A percentile compares a stretch with the other conserved stretches of the same genome.
Conservation (phyloP, 352 stramenopile genomes). For the Elongisporangium anandrum region DNA sequence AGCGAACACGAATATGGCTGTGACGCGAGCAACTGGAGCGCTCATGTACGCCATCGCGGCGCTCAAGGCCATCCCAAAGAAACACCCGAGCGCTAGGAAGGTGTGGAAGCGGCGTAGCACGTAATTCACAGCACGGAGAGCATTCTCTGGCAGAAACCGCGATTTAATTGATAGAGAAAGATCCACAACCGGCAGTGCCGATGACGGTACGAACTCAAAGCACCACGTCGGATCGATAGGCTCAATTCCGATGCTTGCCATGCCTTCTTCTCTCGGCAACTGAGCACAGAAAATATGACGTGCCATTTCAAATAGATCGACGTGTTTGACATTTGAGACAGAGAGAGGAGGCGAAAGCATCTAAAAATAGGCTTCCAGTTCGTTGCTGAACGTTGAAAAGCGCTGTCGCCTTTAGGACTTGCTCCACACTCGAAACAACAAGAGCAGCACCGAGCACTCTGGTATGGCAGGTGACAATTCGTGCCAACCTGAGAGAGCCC, state of each 20-base stretch:
- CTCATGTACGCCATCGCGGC: constrained; percentile 13
- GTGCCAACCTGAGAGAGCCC: too few relatives aligned
- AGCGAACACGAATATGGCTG: constrained; percentile 12
- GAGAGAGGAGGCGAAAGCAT: too few relatives aligned
- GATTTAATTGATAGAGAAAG: constrained; percentile 31
- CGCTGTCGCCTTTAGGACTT: too few relatives aligned
- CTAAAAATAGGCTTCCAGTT: too few relatives aligned
- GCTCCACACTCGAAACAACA: too few relatives aligned
- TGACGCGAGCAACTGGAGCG: constrained; percentile 3
- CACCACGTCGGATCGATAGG: neutral
- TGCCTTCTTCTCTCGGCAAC: neutral
- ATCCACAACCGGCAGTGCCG: constrained; percentile 20
- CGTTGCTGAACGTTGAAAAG: too few relatives aligned
- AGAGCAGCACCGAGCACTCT: too few relatives aligned
- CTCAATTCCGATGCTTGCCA: neutral
- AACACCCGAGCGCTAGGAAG: constrained; percentile 11
- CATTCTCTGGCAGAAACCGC: constrained; percentile 10
- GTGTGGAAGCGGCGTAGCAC: constrained; percentile 20
- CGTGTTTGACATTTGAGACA: too few relatives aligned
- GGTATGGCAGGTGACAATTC: too few relatives aligned
- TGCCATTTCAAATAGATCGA: too few relatives aligned
- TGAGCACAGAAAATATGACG: neutral
- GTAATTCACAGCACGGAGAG: constrained; percentile 12
- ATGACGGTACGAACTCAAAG: constrained; percentile 24
- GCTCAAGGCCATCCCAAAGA: constrained; percentile 15